phyloP scores from a whole-genome alignment of 1,284 basidiomycete genomes.

The Tilletia setariae region DNA sequence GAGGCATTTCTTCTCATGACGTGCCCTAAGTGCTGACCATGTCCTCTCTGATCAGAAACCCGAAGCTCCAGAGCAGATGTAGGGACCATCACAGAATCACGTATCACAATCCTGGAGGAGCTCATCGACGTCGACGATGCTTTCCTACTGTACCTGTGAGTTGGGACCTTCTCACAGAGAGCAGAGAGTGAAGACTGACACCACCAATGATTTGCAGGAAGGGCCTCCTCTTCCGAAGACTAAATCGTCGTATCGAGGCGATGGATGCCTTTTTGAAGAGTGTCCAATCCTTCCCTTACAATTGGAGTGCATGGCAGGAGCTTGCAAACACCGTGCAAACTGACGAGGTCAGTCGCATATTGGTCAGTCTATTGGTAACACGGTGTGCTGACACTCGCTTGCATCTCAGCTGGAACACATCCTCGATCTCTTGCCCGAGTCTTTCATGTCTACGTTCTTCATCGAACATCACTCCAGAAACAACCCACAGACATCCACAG shows the following conservation, averaged over 20 bases:
- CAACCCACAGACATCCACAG: conserved; percentile 58
- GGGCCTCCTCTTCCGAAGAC: conserved; percentile 48
- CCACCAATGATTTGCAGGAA: conserved; percentile 23
- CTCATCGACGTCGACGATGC: conserved; percentile 40
- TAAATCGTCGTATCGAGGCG: conserved; percentile 62
- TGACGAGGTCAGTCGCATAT: neutral
- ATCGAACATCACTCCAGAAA: conserved; percentile 84
- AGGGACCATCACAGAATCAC: conserved; percentile 29
- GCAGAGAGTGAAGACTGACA: neutral
- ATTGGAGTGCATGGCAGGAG: conserved; percentile 83
- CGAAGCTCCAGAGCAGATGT: conserved; percentile 27
- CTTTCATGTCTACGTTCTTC: conserved; percentile 75
- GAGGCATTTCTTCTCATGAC: too few relatives aligned
- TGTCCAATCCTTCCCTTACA: conserved; percentile 80
- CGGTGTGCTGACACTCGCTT: neutral
- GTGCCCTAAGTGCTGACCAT: neutral
- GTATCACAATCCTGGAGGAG: conserved; percentile 41
- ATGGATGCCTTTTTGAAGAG: conserved; percentile 77
- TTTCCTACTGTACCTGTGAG: conserved; percentile 45
- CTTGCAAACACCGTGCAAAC: conserved; percentile 23
- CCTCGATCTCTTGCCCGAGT: conserved; percentile 67
- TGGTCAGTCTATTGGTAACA: neutral
- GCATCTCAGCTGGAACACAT: conserved; percentile 31
- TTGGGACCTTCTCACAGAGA: neutral
- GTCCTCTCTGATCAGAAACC: conserved; percentile 4